A percentile compares a stretch with the other conserved stretches of the same genome.
phyloP scores from a whole-genome alignment of 768 basidiomycete genomes.

The Sarcomyxa edulis region DNA sequence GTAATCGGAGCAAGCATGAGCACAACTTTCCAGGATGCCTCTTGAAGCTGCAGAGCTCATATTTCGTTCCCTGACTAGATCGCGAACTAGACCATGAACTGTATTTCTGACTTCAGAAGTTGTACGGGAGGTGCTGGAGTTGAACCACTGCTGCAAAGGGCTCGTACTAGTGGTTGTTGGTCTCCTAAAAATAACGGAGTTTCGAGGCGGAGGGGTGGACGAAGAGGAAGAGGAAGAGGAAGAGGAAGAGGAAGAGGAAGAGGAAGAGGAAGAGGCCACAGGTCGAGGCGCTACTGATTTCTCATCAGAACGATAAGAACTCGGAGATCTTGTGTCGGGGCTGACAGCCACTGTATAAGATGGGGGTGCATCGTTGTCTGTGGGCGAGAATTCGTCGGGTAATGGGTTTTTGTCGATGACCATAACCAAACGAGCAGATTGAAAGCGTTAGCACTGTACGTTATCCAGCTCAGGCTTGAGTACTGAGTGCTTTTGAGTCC shows the following conservation, averaged over 20 bases:
- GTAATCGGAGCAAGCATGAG: constrained; percentile 50
- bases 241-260: constrained; percentile 10
- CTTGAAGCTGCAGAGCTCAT: constrained; percentile 21
- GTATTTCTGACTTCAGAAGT: constrained; percentile 48
- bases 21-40: constrained; percentile 57
- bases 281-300: not conserved
- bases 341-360: constrained; percentile 25
- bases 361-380: constrained; percentile 32
- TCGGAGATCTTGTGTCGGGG: constrained; percentile 1
- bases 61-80: constrained; percentile 40
- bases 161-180: too few relatives aligned
- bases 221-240: constrained; percentile 10
- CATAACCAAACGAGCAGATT: too few relatives aligned
- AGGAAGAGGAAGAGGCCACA: constrained; percentile 9
- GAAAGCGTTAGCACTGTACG: too few relatives aligned
- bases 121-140: constrained; percentile 26
- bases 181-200: too few relatives aligned
- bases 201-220: constrained; percentile 15
- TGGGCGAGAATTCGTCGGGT: constrained; percentile 32
- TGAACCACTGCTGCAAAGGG: too few relatives aligned
- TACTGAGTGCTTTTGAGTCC: too few relatives aligned
- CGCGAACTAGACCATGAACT: constrained; percentile 48
- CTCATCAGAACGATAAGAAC: constrained; percentile 1
- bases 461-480: too few relatives aligned
- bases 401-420: constrained; percentile 25